These are phyloP conservation scores for Entoloma clypeatum DNA, from an alignment of 1,284 basidiomycete species.

Conservation along the genomic window DNA sequence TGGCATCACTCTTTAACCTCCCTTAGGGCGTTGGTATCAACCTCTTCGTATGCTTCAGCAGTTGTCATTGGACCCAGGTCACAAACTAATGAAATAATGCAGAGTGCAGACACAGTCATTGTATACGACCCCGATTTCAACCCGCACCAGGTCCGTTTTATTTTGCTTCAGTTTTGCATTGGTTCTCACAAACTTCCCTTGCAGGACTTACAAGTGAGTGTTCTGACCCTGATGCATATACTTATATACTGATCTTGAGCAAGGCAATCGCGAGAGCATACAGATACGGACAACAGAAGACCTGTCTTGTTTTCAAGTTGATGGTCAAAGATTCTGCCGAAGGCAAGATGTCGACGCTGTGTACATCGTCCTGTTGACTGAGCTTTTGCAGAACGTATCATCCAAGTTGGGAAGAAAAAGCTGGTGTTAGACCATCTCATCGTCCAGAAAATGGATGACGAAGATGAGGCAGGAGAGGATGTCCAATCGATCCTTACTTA, in stretches of 20 bases:
- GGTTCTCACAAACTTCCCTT: constrained; percentile 10
- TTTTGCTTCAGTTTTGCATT: constrained; percentile 2
- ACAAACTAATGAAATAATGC: not conserved
- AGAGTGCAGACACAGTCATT: constrained; percentile 87
- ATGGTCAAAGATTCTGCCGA: constrained; percentile 90
- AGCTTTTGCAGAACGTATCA: constrained; percentile 65
- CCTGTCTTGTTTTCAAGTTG: constrained; percentile 85
- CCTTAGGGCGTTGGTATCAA: constrained; percentile 82
- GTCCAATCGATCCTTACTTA: constrained; percentile 79
- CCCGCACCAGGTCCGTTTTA: constrained; percentile 72
- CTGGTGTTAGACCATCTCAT: constrained; percentile 89
- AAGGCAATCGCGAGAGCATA: constrained; percentile 90
- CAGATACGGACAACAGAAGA: constrained; percentile 78
- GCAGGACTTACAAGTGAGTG: constrained; percentile 67
- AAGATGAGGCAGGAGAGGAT: constrained; percentile 63
- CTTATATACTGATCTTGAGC: constrained; percentile 7
- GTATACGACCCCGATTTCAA: constrained; percentile 94
- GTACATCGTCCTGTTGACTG: constrained; percentile 12
- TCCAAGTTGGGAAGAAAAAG: constrained; percentile 88
- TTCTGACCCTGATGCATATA: not conserved
- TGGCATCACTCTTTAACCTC: constrained; percentile 8
- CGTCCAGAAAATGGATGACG: constrained; percentile 88
- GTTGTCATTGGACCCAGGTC: not conserved
- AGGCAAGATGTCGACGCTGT: constrained; percentile 42
- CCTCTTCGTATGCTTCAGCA: constrained; percentile 44